Evolutionary conservation across 352 stramenopile genomes (phyloP).

Genomic region (Pseudoperonospora humuli): DNA sequence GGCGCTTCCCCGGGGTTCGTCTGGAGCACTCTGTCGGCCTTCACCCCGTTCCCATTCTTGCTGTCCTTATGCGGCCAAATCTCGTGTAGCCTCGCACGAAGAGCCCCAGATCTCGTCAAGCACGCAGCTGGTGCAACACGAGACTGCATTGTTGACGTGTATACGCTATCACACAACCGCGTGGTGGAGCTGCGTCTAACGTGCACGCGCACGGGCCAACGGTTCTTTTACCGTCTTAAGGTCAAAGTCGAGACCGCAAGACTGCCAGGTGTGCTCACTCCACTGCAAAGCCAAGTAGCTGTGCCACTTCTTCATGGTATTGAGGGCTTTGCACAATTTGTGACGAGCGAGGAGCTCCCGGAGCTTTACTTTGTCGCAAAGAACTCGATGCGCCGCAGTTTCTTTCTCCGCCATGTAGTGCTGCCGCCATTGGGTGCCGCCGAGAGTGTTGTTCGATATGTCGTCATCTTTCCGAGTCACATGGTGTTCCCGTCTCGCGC

Average conservation of each 20-base stretch:
- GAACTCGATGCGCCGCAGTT: slow-evolving; percentile 57
- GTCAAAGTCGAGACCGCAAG: slow-evolving; percentile 35
- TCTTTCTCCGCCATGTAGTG: slow-evolving; percentile 61
- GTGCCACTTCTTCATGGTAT: slow-evolving; percentile 62
- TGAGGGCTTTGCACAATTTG: slow-evolving; percentile 66
- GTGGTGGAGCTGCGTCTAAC: slow-evolving; percentile 55
- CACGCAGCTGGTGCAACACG: slow-evolving; percentile 51
- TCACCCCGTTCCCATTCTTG: slow-evolving; percentile 77
- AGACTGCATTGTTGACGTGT: slow-evolving; percentile 54
- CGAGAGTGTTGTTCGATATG: slow-evolving; percentile 60
- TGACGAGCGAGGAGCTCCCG: slow-evolving; percentile 73
- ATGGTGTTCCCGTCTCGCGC: slow-evolving; percentile 74
- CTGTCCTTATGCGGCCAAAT: slow-evolving; percentile 59
- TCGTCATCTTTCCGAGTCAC: slow-evolving; percentile 71
- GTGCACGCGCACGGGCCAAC: slow-evolving; percentile 49
- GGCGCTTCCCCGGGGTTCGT: slow-evolving; percentile 25
- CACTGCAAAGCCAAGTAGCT: slow-evolving; percentile 45
- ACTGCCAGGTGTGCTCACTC: slow-evolving; percentile 41
- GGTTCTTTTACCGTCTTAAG: slow-evolving; percentile 67
- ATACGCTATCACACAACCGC: slow-evolving; percentile 39
- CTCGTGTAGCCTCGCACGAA: slow-evolving; percentile 61
- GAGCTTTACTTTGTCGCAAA: slow-evolving; percentile 84
- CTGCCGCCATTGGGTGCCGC: slow-evolving; percentile 54
- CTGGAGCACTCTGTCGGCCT: slow-evolving; percentile 40
- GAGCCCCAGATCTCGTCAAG: slow-evolving; percentile 69